Evolutionary conservation across 2,329 filamentous ascomycete genomes (phyloP), one percentile per base, ranked within the genome.

Genomic region (Trichoderma gracile): DNA sequence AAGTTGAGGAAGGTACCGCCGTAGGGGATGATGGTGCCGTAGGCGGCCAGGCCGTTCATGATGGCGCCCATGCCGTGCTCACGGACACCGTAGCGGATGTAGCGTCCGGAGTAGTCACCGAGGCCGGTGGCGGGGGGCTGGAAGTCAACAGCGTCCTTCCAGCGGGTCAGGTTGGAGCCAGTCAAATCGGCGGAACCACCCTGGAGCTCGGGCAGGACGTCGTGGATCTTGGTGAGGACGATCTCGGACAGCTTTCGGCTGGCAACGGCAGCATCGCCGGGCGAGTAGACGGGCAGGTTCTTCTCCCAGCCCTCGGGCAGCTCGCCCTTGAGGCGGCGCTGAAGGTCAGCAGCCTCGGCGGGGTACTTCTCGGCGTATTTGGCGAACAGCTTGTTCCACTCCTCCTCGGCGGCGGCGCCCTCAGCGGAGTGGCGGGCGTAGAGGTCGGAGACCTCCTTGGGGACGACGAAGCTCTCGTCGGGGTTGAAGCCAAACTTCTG

Each of bases 1-100:
- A 99, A 99, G 90, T 98, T 99, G 72, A 99, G 85, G 89, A 99
- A 99, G 74, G 95, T 98, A 81, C 95, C 95, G 71, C 88, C 88
- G 72, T 93, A 96, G 72, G 95, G 95, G 76, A 99, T 89, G 76
- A 97, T 84, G 75, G 93, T 96, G 73, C 95, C 95, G 80, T 98
- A 99, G 68, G 93, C 95, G 69, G 93, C 88, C 66, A 99, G 85
- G 82, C 95, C 95, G 85, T 97, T 97, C 83, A 96, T 90, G 80
- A 96, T 92, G 74, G 91, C 91, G 75, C 90, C 92, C 92, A 96
- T 96, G 72, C 81, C 91, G 79, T 96, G 92, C 84, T 96, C 92
- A 79, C 92, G 90, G 73, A 96, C 91, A 86, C 92, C 92, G 76
- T 93, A 95, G 78, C 92, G 89, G 78, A 96, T 85, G 79, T 99